Conservation (phyloP, 164 flowering plant species). For the Kingdonia uniflora region DNA sequence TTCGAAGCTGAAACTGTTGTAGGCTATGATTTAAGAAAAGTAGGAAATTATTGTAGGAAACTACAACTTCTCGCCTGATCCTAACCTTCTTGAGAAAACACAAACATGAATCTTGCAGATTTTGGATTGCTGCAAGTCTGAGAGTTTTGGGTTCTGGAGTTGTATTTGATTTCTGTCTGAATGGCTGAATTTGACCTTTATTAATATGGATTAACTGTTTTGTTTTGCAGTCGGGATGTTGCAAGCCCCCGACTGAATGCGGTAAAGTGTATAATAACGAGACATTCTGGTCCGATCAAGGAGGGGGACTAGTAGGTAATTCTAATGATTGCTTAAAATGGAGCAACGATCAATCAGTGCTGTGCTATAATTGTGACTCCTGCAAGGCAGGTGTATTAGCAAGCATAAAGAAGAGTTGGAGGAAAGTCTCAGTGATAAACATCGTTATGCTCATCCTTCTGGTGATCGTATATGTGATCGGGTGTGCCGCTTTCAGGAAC, state of each 20-base stretch:
- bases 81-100: no score
- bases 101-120: no score
- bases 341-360: conserved; percentile 64
- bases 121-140: no score
- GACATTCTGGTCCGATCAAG: conserved; percentile 55
- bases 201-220: background rate
- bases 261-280: conserved; percentile 52
- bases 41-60: no score
- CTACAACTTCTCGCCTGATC: no score
- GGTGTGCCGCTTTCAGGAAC: conserved; percentile 68
- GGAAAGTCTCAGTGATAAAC: conserved; percentile 84
- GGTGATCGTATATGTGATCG: conserved; percentile 60
- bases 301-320: conserved; percentile 22
- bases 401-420: conserved; percentile 85
- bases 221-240: conserved; percentile 77
- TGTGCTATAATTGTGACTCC: conserved; percentile 75
- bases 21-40: no score
- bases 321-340: conserved; percentile 48
- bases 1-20: no score
- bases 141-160: no score
- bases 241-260: conserved; percentile 92
- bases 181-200: background rate
- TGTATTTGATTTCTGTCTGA: no score
- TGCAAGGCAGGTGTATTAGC: conserved; percentile 91
- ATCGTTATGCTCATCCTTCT: conserved; percentile 60